These are phyloP conservation scores for Gloeopeniophorella convolvens DNA, from an alignment of 768 basidiomycete species.

Conservation along the genomic window DNA sequence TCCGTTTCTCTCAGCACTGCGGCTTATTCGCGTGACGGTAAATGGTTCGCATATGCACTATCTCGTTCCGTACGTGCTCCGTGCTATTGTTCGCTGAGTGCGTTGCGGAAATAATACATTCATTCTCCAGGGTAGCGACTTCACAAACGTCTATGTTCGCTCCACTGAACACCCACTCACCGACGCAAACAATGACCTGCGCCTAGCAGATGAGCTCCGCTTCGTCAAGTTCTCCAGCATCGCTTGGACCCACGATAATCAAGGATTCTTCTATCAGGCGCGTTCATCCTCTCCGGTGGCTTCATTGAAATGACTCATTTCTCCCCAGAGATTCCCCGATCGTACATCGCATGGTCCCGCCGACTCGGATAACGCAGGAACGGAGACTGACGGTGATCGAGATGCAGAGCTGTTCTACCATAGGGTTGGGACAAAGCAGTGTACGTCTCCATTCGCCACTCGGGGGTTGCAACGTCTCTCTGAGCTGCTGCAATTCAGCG, in stretches of 20 bases:
- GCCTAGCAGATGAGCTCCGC: conserved; percentile 60
- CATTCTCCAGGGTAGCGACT: conserved; percentile 59
- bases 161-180: conserved; percentile 53
- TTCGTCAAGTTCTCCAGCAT: conserved; percentile 74
- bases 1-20: conserved; percentile 55
- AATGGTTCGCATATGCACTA: conserved; percentile 72
- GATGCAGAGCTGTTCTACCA: conserved; percentile 78
- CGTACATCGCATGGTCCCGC: conserved; percentile 39
- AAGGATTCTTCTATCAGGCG: conserved; percentile 81
- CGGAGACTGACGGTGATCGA: conserved; percentile 53
- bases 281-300: conserved; percentile 10
- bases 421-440: conserved; percentile 60
- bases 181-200: conserved; percentile 37
- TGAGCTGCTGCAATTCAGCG: conserved; percentile 32
- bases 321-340: conserved; percentile 48
- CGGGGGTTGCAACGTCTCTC: not conserved
- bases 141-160: conserved; percentile 62
- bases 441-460: conserved; percentile 31
- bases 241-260: conserved; percentile 70
- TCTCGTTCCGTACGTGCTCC: conserved; percentile 54
- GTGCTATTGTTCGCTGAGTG: not conserved
- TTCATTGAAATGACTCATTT: not conserved
- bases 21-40: conserved; percentile 58
- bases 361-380: conserved; percentile 46
- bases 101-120: not conserved